Conservation (phyloP, 306 rosid genomes). For the Cyamopsis tetragonoloba region DNA sequence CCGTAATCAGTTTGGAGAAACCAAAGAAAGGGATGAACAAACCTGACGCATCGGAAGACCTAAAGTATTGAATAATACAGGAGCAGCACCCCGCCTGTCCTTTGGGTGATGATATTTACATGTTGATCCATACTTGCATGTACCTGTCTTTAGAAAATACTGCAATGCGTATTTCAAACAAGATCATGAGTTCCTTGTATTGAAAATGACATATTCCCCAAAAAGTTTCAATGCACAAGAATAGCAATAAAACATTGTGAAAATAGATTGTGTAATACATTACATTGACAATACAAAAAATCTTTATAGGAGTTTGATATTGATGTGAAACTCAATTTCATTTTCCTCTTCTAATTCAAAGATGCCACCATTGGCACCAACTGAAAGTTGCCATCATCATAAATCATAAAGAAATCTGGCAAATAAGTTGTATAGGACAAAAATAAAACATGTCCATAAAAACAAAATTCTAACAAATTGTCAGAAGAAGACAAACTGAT, state of each 20-base stretch:
- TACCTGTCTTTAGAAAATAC: conserved; percentile 98
- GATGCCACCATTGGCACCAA: background rate
- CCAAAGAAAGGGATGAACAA: background rate
- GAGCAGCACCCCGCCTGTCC: conserved; percentile 95
- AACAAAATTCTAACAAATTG: conserved; percentile 12
- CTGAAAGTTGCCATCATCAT: background rate
- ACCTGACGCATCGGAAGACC: conserved; percentile 98
- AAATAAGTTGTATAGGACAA: conserved; percentile 11
- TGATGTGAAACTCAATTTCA: background rate
- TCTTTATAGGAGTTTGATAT: too few species aligned
- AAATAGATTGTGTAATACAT: background rate
- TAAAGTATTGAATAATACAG: conserved; percentile 65
- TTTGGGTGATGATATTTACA: conserved; percentile 96
- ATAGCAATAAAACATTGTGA: background rate
- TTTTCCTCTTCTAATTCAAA: background rate
- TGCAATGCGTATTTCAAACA: conserved; percentile 39
- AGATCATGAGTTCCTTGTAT: conserved; percentile 13
- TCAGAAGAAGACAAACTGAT: conserved; percentile 9
- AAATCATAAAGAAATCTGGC: background rate
- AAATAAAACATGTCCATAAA: conserved; percentile 8
- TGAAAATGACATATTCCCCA: background rate
- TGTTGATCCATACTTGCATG: conserved; percentile 92
- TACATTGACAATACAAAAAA: too few species aligned
- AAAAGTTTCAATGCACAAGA: background rate
- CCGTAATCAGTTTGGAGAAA: background rate